phyloP scores from a whole-genome alignment of 768 basidiomycete species.

The Phylloporus rhodoxanthus region DNA sequence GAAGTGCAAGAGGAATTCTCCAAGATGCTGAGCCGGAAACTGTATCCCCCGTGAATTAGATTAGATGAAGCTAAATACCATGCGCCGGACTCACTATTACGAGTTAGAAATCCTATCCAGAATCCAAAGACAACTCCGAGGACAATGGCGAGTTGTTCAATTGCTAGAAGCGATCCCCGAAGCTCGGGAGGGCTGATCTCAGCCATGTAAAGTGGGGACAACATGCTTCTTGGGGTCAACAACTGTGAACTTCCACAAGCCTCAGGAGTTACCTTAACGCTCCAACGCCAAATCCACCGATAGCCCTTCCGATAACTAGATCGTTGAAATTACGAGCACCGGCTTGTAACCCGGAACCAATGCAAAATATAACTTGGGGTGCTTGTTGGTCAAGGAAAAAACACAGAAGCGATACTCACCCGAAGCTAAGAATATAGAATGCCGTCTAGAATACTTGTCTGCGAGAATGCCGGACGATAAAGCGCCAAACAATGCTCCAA shows the following conservation, averaged over 20 bases:
- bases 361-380: slow-evolving; percentile 54
- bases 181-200: slow-evolving; percentile 81
- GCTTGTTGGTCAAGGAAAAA: neutral
- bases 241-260: slow-evolving; percentile 1
- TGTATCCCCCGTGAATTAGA: slow-evolving; percentile 18
- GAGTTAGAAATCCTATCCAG: slow-evolving; percentile 74
- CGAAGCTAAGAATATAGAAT: slow-evolving; percentile 64
- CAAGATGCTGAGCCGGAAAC: slow-evolving; percentile 64
- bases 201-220: slow-evolving; percentile 78
- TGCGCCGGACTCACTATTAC: slow-evolving; percentile 41
- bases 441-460: slow-evolving; percentile 60
- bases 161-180: slow-evolving; percentile 69
- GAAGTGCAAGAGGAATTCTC: slow-evolving; percentile 71
- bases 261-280: slow-evolving; percentile 47
- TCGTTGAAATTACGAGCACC: slow-evolving; percentile 50
- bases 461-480: slow-evolving; percentile 61
- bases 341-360: slow-evolving; percentile 68
- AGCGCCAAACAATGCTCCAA: slow-evolving; percentile 76
- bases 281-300: slow-evolving; percentile 80
- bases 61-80: neutral
- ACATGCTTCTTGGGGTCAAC: slow-evolving; percentile 45
- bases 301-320: slow-evolving; percentile 62
- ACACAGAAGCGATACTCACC: slow-evolving; percentile 35
- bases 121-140: slow-evolving; percentile 78
- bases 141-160: slow-evolving; percentile 79